Conservation (phyloP, 2,329 filamentous ascomycete genomes). For the Remersonia thermophila region DNA sequence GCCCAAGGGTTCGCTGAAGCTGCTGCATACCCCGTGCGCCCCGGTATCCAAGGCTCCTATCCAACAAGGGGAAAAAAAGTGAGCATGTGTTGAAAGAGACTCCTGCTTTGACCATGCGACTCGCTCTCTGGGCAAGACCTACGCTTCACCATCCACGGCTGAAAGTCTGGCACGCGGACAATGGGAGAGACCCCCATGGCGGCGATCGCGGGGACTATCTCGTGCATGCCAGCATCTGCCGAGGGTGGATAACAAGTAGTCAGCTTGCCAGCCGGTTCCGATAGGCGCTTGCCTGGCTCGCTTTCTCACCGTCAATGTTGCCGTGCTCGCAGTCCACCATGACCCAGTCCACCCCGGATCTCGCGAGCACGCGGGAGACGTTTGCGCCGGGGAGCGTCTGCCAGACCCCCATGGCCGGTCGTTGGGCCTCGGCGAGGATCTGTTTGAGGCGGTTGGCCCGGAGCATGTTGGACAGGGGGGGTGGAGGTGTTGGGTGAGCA, state of each 20-base stretch:
- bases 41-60: conserved; percentile 45
- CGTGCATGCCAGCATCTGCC: conserved; percentile 45
- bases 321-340: conserved; percentile 49
- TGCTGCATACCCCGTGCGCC: conserved; percentile 45
- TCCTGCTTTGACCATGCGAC: background rate
- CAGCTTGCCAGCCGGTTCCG: background rate
- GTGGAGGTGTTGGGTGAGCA: too few relatives aligned
- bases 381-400: conserved; percentile 52
- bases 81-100: conserved; percentile 15
- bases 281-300: background rate
- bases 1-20: too few relatives aligned
- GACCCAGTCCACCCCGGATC: conserved; percentile 54
- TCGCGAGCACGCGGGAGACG: conserved; percentile 46
- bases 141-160: conserved; percentile 46
- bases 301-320: conserved; percentile 35
- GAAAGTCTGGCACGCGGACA: conserved; percentile 45
- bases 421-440: conserved; percentile 34
- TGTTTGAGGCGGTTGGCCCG: conserved; percentile 36
- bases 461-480: conserved; percentile 24
- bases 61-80: background rate
- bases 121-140: too few relatives aligned
- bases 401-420: conserved; percentile 45
- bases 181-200: conserved; percentile 42
- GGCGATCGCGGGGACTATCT: conserved; percentile 44
- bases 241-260: background rate